Evolutionary conservation across 2,329 filamentous ascomycete genomes (phyloP).

Genomic region (Neocucurbitaria cava): DNA sequence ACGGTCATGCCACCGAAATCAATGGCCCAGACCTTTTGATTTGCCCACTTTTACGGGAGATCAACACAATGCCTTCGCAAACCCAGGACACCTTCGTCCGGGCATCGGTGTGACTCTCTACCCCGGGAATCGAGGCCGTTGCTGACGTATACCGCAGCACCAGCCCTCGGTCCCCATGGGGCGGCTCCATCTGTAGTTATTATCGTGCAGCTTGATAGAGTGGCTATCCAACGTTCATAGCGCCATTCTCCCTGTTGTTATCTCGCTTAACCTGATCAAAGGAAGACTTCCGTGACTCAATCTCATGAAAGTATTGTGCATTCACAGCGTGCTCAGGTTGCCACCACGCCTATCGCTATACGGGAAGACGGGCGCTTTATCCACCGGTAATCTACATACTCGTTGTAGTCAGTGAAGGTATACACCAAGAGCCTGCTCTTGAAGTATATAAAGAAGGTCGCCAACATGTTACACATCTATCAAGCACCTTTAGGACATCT

Average conservation of each 20-base stretch:
- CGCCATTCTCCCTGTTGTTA: constrained; percentile 9
- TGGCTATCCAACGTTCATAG: not conserved
- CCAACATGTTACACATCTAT: not conserved
- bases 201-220: constrained; percentile 13
- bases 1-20: constrained; percentile 1
- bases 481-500: constrained; percentile 13
- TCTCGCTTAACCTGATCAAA: constrained; percentile 15
- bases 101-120: constrained; percentile 4
- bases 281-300: not conserved
- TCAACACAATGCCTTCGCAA: constrained; percentile 2
- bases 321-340: not conserved
- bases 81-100: constrained; percentile 4
- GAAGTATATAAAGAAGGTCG: constrained; percentile 20
- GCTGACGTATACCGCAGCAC: constrained; percentile 14
- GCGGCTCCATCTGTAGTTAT: constrained; percentile 25
- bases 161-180: constrained; percentile 4
- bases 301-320: not conserved
- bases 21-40: constrained; percentile 4
- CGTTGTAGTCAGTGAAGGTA: not conserved
- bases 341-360: not conserved
- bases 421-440: not conserved
- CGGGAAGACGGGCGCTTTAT: not conserved
- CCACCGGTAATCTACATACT: constrained; percentile 6
- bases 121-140: constrained; percentile 16
- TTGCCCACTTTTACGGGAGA: constrained; percentile 3